phyloP scores from a whole-genome alignment of 2,329 filamentous ascomycete genomes.

The Colletotrichum siamense region DNA sequence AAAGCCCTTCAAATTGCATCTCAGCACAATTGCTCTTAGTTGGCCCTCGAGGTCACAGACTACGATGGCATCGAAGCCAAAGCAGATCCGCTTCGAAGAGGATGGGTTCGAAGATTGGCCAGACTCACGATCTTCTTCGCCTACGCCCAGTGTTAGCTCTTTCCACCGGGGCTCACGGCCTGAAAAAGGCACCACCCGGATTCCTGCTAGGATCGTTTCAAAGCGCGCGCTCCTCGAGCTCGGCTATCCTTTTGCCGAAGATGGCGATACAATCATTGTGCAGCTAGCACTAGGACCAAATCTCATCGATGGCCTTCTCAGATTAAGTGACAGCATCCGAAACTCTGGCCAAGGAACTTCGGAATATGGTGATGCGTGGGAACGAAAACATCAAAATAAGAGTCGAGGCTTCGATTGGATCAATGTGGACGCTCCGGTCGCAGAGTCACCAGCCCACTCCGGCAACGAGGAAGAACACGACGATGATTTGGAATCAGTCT shows the following conservation, averaged over 20 bases:
- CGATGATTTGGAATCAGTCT: neutral
- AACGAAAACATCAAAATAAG: neutral
- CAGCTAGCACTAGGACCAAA: constrained; percentile 84
- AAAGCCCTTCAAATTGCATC: neutral
- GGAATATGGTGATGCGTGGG: neutral
- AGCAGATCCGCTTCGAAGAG: neutral
- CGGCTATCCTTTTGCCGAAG: constrained; percentile 85
- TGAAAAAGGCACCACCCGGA: constrained; percentile 87
- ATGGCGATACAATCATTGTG: constrained; percentile 82
- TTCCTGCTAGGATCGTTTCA: constrained; percentile 81
- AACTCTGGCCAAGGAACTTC: neutral
- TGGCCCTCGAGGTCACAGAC: neutral
- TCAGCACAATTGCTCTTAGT: neutral
- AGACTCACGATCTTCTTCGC: neutral
- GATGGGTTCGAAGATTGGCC: neutral
- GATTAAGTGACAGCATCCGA: constrained; percentile 66
- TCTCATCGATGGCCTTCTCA: constrained; percentile 89
- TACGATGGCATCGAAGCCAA: neutral
- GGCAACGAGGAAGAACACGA: neutral
- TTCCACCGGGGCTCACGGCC: constrained; percentile 40
- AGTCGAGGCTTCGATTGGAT: neutral
- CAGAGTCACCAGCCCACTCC: neutral
- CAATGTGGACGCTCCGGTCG: neutral
- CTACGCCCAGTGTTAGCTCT: neutral
- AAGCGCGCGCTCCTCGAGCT: constrained; percentile 82